Percentiles rank a stretch among this genome's conserved stretches.
Evolutionary conservation across 2,329 filamentous ascomycete genomes (phyloP).

Genomic region (Aspergillus tamarii): DNA sequence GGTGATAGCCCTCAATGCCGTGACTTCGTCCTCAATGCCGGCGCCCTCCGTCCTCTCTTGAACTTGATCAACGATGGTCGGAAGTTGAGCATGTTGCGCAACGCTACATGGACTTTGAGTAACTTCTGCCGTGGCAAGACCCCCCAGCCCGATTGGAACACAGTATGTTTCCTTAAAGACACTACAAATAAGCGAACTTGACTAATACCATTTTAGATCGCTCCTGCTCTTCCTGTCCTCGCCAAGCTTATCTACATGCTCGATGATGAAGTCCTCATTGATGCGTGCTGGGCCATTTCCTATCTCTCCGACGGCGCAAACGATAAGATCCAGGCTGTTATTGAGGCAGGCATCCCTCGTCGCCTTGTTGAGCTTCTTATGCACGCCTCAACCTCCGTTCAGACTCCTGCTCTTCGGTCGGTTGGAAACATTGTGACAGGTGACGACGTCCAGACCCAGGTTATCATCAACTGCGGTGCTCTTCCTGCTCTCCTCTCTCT

Average conservation of each 20-base stretch:
- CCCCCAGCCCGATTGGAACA: constrained; percentile 96
- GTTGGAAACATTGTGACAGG: constrained; percentile 99
- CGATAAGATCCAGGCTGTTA: constrained; percentile 98
- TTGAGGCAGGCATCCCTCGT: constrained; percentile 95
- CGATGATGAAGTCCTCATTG: constrained; percentile 96
- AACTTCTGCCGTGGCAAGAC: constrained; percentile 99
- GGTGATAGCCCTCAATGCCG: constrained; percentile 97
- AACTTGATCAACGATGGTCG: constrained; percentile 92
- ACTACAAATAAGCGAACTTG: neutral
- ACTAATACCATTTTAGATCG: constrained; percentile 65
- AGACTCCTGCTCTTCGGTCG: constrained; percentile 94
- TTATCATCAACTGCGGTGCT: constrained; percentile 98
- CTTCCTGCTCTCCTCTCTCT: constrained; percentile 90
- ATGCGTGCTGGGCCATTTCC: constrained; percentile 99
- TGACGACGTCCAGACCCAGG: constrained; percentile 97
- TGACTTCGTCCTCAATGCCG: constrained; percentile 91
- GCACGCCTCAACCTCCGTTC: constrained; percentile 97
- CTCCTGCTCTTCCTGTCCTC: constrained; percentile 90
- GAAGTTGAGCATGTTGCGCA: constrained; percentile 98
- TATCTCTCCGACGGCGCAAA: constrained; percentile 98
- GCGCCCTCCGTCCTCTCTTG: constrained; percentile 87
- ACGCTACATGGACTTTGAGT: constrained; percentile 98
- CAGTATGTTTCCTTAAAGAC: constrained; percentile 61
- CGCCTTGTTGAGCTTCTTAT: constrained; percentile 95
- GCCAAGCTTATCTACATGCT: constrained; percentile 98